Evolutionary conservation across 306 rosid species (phyloP), one percentile per base, ranked within the genome.

Genomic region (Lablab purpureus): DNA sequence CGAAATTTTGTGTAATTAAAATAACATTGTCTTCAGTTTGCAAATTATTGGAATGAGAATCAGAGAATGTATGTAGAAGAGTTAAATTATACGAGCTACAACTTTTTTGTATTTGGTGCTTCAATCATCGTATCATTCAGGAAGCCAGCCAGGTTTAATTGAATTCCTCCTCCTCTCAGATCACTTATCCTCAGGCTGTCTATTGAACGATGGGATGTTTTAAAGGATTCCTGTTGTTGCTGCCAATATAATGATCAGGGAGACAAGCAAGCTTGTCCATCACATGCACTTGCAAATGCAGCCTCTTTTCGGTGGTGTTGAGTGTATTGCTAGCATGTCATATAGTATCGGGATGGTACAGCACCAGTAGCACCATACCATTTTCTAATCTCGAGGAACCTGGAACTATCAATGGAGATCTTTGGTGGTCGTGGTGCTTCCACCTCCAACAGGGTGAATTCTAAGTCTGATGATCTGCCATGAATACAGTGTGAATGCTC

Each of bases 111-210:
- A n/a, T 51, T 51, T 51, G 58, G 22, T 51, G 23, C 23, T 51
- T 51, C 23, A 6, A 18, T 51, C 23, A 18, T 50, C 11, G 5
- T 21, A 18, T 18, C 59, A 2, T 7, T 11, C n/a, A 11, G n/a
- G 34, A 55, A 4, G 64, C 64, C 64, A 56, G 3, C 64, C 15
- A 56, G 34, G 34, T 56, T 11, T 56, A 11, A 23, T 56, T 11
- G 64, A 23, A 56, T 56, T 22, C 7, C 32, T 22, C 7, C 32
- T 22, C 32, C 21, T 68, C 86, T 75, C 10, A 87, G 70, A 40
- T 83, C 83, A n/a, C 86, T 88, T 55, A 91, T 82, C 69, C 72
- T 75, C 68, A 90, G 43, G 83, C 73, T 87, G 60, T 87, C 82
- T 11, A 87, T 43, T 5, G 92, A 91, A 76, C 80, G 88, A 22